phyloP scores from a whole-genome alignment of 495 filamentous ascomycete genomes.

The Penicillium bialowiezense region DNA sequence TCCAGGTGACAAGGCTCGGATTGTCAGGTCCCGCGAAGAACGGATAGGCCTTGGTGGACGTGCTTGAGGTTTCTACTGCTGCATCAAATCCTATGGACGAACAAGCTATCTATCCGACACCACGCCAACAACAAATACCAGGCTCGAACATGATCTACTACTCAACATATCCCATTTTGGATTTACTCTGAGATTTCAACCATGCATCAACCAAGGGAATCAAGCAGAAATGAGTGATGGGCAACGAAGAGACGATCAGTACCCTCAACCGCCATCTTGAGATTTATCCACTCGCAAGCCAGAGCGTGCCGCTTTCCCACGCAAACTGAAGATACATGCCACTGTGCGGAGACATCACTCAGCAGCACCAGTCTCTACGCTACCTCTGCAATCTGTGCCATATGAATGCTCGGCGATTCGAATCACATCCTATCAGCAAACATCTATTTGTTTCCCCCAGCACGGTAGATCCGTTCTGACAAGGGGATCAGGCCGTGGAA shows the following conservation, averaged over 20 bases:
- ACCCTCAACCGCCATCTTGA: too few relatives aligned
- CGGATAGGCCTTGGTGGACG: conserved; percentile 43
- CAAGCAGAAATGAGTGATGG: too few relatives aligned
- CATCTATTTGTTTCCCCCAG: neutral
- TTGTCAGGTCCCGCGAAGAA: conserved; percentile 49
- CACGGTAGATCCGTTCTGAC: neutral
- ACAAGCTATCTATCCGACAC: neutral
- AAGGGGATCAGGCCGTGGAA: neutral
- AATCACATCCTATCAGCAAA: neutral
- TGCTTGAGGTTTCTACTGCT: conserved; percentile 14
- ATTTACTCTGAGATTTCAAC: too few relatives aligned
- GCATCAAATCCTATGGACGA: neutral
- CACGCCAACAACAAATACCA: neutral
- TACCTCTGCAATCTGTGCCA: neutral
- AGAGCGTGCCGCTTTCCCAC: too few relatives aligned
- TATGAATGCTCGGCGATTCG: neutral
- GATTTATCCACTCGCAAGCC: too few relatives aligned
- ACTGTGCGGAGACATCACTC: too few relatives aligned
- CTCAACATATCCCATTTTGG: too few relatives aligned
- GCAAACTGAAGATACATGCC: neutral
- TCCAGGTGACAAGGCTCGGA: conserved; percentile 50
- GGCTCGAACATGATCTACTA: neutral
- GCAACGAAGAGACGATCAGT: too few relatives aligned
- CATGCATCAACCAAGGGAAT: too few relatives aligned
- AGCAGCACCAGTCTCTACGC: neutral